Conservation (phyloP, 192 early-diverging fungal genomes). For the Haplosporangium gracile region DNA sequence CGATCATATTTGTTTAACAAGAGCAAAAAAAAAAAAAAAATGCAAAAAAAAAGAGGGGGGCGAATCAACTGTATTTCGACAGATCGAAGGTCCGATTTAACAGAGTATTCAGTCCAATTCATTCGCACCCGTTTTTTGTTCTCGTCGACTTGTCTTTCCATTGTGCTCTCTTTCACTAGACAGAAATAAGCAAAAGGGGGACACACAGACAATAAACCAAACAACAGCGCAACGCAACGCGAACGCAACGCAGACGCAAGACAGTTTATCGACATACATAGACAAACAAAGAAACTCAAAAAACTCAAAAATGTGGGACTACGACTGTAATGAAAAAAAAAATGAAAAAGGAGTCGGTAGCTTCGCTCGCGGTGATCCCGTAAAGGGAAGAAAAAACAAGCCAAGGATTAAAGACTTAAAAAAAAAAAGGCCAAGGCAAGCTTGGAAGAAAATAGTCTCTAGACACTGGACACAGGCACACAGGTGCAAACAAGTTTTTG, state of each 20-base stretch:
- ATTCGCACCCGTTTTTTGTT: not conserved
- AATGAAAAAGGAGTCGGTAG: not conserved
- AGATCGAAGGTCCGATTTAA: not conserved
- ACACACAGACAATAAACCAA: not conserved
- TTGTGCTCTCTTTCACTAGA: not conserved
- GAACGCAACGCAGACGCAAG: not conserved
- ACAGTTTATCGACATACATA: not conserved
- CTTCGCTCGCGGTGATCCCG: not conserved
- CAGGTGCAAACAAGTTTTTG: not conserved
- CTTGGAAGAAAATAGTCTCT: not conserved
- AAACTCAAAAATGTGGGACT: not conserved
- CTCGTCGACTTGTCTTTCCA: not conserved
- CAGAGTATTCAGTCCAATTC: conserved; percentile 13
- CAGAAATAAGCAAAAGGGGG: not conserved
- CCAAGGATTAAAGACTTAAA: not conserved
- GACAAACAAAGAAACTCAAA: not conserved
- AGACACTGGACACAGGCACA: not conserved
- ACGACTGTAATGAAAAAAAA: not conserved
- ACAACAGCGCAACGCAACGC: conserved; percentile 3
- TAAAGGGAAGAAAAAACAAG: not conserved
- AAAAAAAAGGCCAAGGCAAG: not conserved
- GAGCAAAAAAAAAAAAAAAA: not conserved
- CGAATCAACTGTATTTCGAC: conserved; percentile 12
- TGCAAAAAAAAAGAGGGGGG: not conserved
- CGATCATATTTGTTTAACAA: not conserved